A percentile compares a stretch with the other conserved stretches of the same genome.
phyloP scores from a whole-genome alignment of 768 basidiomycete species.

The Hypsizygus marmoreus region DNA sequence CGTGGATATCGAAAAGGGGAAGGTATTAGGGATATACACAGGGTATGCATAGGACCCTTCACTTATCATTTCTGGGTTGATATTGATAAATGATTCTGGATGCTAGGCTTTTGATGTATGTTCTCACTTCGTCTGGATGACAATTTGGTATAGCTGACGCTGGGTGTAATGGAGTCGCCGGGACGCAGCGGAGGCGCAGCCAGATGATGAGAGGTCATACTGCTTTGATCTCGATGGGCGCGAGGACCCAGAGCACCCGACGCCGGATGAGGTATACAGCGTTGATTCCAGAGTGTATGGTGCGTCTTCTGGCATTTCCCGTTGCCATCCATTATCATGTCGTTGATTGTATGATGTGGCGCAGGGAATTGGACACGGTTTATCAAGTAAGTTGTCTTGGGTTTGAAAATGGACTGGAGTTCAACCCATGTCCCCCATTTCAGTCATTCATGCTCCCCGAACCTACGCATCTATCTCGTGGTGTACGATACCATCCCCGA shows the following conservation, averaged over 20 bases:
- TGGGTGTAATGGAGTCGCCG: conserved; percentile 38
- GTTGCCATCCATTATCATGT: background rate
- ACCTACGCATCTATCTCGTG: conserved; percentile 56
- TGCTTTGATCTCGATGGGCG: conserved; percentile 68
- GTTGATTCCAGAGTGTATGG: conserved; percentile 59
- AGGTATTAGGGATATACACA: conserved; percentile 67
- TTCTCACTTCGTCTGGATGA: conserved; percentile 1
- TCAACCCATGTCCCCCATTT: background rate
- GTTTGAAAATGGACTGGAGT: no score
- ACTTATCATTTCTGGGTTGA: conserved; percentile 6
- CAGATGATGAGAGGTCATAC: conserved; percentile 43
- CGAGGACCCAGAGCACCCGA: conserved; percentile 41
- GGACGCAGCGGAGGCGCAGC: conserved; percentile 38
- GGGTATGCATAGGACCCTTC: conserved; percentile 45
- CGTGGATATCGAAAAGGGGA: conserved; percentile 45
- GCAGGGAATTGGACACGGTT: conserved; percentile 79
- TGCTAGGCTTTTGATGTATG: conserved; percentile 49
- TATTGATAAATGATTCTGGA: background rate
- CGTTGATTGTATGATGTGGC: background rate
- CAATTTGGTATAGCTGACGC: background rate
- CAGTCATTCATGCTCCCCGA: conserved; percentile 72
- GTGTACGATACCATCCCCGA: conserved; percentile 63
- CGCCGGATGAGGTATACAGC: conserved; percentile 40
- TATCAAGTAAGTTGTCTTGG: conserved; percentile 57
- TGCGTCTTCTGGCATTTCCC: conserved; percentile 31